These are phyloP conservation scores for Brasenia schreberi DNA, from an alignment of 164 flowering plant genomes.

Conservation along the genomic window DNA sequence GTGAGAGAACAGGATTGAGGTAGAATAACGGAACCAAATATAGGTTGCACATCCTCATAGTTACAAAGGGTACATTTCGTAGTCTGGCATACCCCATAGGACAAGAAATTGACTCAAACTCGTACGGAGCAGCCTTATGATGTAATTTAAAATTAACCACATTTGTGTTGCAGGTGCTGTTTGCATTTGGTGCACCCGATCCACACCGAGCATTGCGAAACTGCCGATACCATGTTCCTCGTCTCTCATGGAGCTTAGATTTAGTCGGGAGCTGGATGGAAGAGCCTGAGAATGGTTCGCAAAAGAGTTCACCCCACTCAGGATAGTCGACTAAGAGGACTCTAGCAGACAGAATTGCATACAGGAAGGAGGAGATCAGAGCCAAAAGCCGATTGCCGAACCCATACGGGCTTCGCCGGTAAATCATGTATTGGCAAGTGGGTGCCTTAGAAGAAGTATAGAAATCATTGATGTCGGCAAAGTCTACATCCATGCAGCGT, in stretches of 20 bases:
- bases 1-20: neutral
- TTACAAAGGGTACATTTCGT: neutral
- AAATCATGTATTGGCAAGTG: neutral
- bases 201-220: neutral
- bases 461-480: neutral
- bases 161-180: neutral
- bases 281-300: neutral
- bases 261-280: neutral
- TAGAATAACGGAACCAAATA: neutral
- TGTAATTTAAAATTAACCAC: neutral
- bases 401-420: neutral
- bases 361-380: neutral
- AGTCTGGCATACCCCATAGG: neutral
- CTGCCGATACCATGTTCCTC: neutral
- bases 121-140: neutral
- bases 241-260: neutral
- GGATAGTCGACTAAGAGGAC: neutral
- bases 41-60: conserved; percentile 1
- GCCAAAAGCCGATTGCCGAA: conserved; percentile 1
- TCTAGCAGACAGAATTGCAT: neutral
- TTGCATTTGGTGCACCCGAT: neutral
- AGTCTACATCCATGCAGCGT: neutral
- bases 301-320: neutral
- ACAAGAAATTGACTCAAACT: neutral
- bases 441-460: neutral